These are phyloP conservation scores for Hemerocallis citrina DNA, from an alignment of 106 monocot genomes.

Conservation along the genomic window DNA sequence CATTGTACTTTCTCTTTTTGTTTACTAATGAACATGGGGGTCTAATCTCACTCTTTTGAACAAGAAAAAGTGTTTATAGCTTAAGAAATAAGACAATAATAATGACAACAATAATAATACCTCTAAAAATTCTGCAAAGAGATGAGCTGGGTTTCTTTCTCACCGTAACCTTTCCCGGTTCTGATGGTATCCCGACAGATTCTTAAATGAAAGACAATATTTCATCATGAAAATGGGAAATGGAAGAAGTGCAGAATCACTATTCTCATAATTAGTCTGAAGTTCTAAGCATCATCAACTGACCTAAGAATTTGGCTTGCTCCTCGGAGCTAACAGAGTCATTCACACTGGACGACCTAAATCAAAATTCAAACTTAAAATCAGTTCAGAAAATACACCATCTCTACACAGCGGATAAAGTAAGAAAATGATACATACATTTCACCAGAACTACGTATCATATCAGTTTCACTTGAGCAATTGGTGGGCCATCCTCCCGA, in stretches of 20 bases:
- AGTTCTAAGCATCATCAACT: background rate
- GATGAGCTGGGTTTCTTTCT: background rate
- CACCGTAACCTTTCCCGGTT: slow-evolving; percentile 9
- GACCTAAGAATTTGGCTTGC: slow-evolving; percentile 30
- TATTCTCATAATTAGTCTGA: background rate
- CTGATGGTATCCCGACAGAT: slow-evolving; percentile 6
- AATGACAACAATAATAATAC: slow-evolving; percentile 4
- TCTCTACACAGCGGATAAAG: background rate
- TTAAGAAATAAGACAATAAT: too few relatives aligned
- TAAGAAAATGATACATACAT: slow-evolving; percentile 20
- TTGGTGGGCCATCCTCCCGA: slow-evolving; percentile 19
- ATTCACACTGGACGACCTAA: slow-evolving; percentile 16
- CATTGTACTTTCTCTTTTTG: too few relatives aligned
- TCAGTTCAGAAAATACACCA: background rate
- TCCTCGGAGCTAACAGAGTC: background rate
- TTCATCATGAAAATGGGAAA: background rate
- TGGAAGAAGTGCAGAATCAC: background rate
- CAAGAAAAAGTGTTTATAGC: too few relatives aligned
- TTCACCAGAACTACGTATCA: slow-evolving; percentile 19
- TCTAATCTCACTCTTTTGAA: too few relatives aligned
- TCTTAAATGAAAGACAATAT: background rate
- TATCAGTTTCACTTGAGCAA: slow-evolving; percentile 18
- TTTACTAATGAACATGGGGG: too few relatives aligned
- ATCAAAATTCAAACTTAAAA: background rate
- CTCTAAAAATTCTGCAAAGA: slow-evolving; percentile 20